Conservation (phyloP, 2,329 filamentous ascomycete genomes). For the Decorospora gaudefroyi region DNA sequence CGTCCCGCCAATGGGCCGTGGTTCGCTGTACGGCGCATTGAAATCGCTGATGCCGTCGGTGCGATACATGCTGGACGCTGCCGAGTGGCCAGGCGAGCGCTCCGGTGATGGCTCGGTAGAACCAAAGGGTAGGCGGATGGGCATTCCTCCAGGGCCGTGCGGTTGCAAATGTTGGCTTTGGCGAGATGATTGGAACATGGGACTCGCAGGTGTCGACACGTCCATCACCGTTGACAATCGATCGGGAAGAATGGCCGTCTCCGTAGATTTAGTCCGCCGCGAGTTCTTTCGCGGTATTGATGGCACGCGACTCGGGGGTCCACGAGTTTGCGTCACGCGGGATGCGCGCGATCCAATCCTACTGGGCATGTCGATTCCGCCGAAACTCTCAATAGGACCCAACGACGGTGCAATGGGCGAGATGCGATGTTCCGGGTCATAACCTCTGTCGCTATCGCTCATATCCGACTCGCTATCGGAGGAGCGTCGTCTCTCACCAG, state of each 20-base stretch:
- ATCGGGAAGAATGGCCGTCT: constrained; percentile 32
- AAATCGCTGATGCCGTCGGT: constrained; percentile 27
- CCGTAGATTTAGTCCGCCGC: constrained; percentile 45
- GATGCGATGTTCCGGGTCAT: constrained; percentile 48
- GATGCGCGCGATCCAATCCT: constrained; percentile 65
- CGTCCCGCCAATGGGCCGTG: constrained; percentile 21
- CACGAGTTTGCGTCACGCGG: constrained; percentile 27
- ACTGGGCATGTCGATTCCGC: constrained; percentile 66
- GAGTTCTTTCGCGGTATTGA: constrained; percentile 73
- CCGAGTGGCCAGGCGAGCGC: constrained; percentile 40
- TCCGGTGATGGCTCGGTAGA: constrained; percentile 46
- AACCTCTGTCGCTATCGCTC: constrained; percentile 51
- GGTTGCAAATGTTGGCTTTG: constrained; percentile 36
- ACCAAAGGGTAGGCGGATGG: constrained; percentile 45
- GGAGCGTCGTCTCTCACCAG: constrained; percentile 49
- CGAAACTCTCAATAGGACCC: constrained; percentile 63
- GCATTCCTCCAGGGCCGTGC: constrained; percentile 28
- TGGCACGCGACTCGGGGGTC: constrained; percentile 41
- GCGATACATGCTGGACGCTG: constrained; percentile 43
- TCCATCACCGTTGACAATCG: constrained; percentile 40
- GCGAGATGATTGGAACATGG: constrained; percentile 14
- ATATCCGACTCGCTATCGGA: constrained; percentile 46
- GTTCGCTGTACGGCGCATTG: constrained; percentile 19
- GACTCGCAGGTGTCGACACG: constrained; percentile 18
- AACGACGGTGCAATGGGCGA: constrained; percentile 61